phyloP scores from a whole-genome alignment of 768 basidiomycete species.

The Amanita polypyramis region DNA sequence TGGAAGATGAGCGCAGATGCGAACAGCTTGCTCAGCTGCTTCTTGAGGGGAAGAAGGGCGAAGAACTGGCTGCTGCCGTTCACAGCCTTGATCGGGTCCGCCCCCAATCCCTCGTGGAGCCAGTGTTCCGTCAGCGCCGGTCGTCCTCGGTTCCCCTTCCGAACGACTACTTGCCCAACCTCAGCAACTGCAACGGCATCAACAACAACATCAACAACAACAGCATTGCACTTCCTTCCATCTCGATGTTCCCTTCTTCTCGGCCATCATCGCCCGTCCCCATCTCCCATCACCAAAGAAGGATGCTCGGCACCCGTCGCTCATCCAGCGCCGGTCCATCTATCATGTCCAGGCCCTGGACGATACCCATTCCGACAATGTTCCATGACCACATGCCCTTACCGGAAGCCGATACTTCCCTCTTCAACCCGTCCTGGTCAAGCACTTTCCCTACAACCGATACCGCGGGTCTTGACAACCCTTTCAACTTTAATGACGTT shows the following conservation, averaged over 20 bases:
- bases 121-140: constrained; percentile 34
- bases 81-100: constrained; percentile 36
- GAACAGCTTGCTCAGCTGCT: constrained; percentile 57
- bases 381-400: constrained; percentile 36
- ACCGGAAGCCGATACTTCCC: constrained; percentile 35
- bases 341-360: constrained; percentile 24
- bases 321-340: constrained; percentile 38
- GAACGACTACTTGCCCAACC: constrained; percentile 31
- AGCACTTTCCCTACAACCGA: constrained; percentile 17
- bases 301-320: constrained; percentile 34
- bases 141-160: constrained; percentile 56
- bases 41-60: constrained; percentile 61
- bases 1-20: constrained; percentile 56
- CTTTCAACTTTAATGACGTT: constrained; percentile 1
- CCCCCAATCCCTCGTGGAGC: constrained; percentile 10
- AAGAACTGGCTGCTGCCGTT: constrained; percentile 52
- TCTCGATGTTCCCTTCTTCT: constrained; percentile 32
- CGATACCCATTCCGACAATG: constrained; percentile 18
- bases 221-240: constrained; percentile 31
- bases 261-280: constrained; percentile 35
- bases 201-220: too few species aligned
- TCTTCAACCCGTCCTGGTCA: constrained; percentile 36
- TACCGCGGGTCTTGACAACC: not conserved
- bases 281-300: constrained; percentile 32
- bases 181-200: too few species aligned